Evolutionary conservation across 1,139 yeast genomes (phyloP), one percentile per base, ranked within the genome.

Genomic region (Zygoascus meyerae): DNA sequence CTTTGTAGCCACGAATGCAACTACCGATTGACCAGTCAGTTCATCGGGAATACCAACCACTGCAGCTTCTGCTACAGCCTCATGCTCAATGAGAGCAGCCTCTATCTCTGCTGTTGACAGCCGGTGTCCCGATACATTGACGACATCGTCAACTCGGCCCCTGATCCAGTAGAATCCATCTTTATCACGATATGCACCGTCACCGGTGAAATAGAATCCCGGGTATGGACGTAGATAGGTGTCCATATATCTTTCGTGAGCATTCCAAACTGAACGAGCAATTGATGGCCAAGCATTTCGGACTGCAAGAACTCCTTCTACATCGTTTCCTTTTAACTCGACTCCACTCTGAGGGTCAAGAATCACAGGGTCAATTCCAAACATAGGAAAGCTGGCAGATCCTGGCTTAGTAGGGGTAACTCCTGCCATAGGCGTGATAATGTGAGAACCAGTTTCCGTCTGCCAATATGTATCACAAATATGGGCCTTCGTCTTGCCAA

Each of bases 111-210:
- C 90, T 44, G 97, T 90, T 21, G 97, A 89, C 61, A 90, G 76
- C 71, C 97, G 84, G 70, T 90, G 97, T 57, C 97, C 97, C 48
- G 95, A 83, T 45, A 90, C 97, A 65, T 90, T 90, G 56, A 90
- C 97, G 54, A 90, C 97, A 63, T 90, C 97, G 68, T 90, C 97
- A 56, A 90, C 97, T 73, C 97, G 84, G 59, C 97, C 97, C 69
- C 95, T 79, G 63, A 90, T 89, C 96, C 97, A 90, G 74, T 87
- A 87, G 76, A 83, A 90, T 46, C 97, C 97, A 63, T 90, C 97
- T 62, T 85, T 83, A 68, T 90, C 97, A 70, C 97, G 83, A 50
- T 95, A 97, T 45, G 96, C 97, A 70, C 97, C 97, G 67, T 90
- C 98, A 64, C 98, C 98, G 14, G 97, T 89, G 75, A 90, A 92